Percentiles rank a stretch among this genome's conserved stretches.
Evolutionary conservation across 2,329 filamentous ascomycete species (phyloP).

Genomic region (Sporothrix pallida): DNA sequence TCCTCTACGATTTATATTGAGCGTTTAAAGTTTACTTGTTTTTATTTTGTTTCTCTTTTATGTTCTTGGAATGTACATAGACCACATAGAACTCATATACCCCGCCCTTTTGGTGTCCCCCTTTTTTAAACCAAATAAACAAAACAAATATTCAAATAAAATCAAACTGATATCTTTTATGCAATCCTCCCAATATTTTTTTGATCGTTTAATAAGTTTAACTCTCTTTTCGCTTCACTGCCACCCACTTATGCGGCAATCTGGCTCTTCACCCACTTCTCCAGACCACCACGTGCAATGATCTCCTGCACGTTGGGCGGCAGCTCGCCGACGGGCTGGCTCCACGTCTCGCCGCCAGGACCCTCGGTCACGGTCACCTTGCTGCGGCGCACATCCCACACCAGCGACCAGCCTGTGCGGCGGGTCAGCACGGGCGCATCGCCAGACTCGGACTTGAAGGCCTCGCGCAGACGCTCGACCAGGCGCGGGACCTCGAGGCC

Average conservation of each 20-base stretch:
- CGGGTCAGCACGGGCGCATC: constrained; percentile 60
- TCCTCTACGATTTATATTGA: too few relatives aligned
- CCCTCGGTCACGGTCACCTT: constrained; percentile 75
- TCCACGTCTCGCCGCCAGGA: constrained; percentile 70
- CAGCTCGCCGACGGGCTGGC: constrained; percentile 68
- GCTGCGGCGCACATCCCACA: constrained; percentile 79
- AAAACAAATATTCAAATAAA: constrained; percentile 24
- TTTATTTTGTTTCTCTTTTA: neutral
- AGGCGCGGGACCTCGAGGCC: constrained; percentile 72
- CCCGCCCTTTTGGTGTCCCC: neutral
- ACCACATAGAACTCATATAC: constrained; percentile 27
- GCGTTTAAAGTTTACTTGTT: neutral
- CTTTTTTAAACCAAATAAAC: neutral
- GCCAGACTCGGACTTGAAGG: constrained; percentile 50
- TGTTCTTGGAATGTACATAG: neutral
- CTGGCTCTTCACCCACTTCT: constrained; percentile 80
- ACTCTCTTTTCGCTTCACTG: neutral
- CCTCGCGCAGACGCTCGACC: constrained; percentile 67
- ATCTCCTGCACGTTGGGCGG: constrained; percentile 80
- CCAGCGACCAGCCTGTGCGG: constrained; percentile 81
- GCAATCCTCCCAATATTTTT: neutral
- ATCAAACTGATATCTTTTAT: constrained; percentile 31
- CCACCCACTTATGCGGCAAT: constrained; percentile 50
- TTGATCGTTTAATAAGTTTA: neutral
- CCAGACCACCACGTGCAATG: constrained; percentile 76